Percentiles rank a stretch among this genome's conserved stretches.
These are phyloP conservation scores for Filobasidium wieringae DNA, from an alignment of 768 basidiomycete species.

Conservation along the genomic window DNA sequence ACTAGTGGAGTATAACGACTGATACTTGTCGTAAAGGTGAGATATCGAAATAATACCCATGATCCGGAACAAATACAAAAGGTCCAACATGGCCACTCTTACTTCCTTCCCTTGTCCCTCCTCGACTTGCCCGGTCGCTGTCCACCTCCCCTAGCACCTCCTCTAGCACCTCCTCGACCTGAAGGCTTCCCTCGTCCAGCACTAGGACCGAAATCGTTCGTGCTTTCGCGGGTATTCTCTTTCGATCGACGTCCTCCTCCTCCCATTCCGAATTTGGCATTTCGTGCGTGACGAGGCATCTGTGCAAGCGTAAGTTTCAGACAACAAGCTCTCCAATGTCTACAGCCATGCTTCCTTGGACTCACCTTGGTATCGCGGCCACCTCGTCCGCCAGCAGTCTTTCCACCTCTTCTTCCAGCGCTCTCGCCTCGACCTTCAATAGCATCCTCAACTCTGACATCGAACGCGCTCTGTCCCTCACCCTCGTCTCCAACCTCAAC, in stretches of 20 bases:
- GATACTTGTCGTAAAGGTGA: too few species aligned
- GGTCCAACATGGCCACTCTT: too few species aligned
- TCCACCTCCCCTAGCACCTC: constrained; percentile 40
- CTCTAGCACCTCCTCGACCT: constrained; percentile 27
- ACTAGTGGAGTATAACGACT: constrained; percentile 26
- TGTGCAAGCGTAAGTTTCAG: constrained; percentile 42
- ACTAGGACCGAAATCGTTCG: constrained; percentile 54
- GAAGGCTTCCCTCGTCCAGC: constrained; percentile 26
- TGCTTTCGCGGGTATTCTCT: constrained; percentile 69
- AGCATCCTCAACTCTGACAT: constrained; percentile 81
- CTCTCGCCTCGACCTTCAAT: constrained; percentile 41
- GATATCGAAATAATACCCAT: too few species aligned
- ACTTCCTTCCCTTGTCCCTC: constrained; percentile 15
- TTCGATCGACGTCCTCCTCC: constrained; percentile 53
- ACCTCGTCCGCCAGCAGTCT: constrained; percentile 29
- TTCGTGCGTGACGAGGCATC: constrained; percentile 53
- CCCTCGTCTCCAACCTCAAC: constrained; percentile 51
- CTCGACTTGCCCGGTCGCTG: constrained; percentile 23
- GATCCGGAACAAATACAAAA: too few species aligned
- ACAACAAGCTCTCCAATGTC: background rate
- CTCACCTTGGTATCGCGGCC: constrained; percentile 22
- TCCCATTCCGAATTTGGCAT: constrained; percentile 68
- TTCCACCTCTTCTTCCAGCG: constrained; percentile 15
- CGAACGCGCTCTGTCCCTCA: constrained; percentile 61
- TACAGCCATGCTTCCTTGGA: background rate